Conservation (phyloP, 257 asterid genomes). For the Ballota nigra region DNA sequence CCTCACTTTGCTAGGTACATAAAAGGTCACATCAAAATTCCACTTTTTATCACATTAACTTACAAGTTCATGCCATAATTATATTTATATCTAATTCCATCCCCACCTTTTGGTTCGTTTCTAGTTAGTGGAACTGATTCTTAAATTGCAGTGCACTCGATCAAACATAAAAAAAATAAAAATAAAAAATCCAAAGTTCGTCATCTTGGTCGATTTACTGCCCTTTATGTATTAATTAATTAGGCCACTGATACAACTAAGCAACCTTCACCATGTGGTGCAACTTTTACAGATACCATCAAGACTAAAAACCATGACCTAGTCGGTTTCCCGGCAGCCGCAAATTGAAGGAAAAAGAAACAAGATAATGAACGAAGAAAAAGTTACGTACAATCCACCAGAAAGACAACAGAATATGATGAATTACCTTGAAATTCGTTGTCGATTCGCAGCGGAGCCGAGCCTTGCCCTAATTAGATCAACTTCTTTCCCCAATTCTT, state of each 20-base stretch:
- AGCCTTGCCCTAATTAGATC: background rate
- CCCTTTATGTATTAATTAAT: background rate
- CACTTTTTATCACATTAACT: background rate
- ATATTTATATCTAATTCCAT: background rate
- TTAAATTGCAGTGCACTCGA: background rate
- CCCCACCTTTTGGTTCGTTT: background rate
- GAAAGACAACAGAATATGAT: background rate
- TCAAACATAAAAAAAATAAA: background rate
- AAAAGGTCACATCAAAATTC: background rate
- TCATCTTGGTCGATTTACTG: background rate
- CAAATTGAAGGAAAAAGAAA: background rate
- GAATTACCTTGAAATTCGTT: background rate
- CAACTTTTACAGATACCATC: background rate
- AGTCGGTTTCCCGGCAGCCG: background rate
- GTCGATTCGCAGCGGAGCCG: background rate
- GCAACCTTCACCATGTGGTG: background rate
- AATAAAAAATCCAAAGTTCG: background rate
- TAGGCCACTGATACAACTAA: no score
- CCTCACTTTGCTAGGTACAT: background rate
- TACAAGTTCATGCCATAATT: background rate
- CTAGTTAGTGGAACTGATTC: background rate
- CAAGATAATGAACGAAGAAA: background rate
- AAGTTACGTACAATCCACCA: background rate
- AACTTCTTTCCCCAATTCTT: background rate
- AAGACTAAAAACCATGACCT: background rate